phyloP scores from a whole-genome alignment of 768 basidiomycete species.

The Sporobolomyces phaffii region DNA sequence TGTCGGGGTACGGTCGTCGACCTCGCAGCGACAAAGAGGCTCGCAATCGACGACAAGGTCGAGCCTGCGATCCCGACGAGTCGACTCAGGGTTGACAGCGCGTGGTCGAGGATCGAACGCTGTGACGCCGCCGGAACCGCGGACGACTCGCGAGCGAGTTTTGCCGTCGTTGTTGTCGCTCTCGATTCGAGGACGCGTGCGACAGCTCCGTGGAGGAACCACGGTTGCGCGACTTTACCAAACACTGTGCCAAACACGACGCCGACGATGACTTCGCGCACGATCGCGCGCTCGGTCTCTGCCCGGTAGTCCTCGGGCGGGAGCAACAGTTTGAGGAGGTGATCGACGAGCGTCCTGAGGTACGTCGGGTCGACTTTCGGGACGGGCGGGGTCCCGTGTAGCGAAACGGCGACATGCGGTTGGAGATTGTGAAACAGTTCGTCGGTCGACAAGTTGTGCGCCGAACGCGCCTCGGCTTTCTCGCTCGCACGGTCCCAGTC shows the following conservation, averaged over 20 bases:
- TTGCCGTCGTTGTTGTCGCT: slow-evolving; percentile 16
- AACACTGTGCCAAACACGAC: slow-evolving; percentile 57
- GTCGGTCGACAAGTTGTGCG: slow-evolving; percentile 54
- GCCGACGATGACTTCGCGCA: slow-evolving; percentile 76
- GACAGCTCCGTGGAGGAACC: slow-evolving; percentile 74
- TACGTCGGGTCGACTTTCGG: slow-evolving; percentile 59
- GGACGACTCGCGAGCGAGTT: too few relatives aligned
- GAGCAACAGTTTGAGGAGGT: slow-evolving; percentile 65
- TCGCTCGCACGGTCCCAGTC: slow-evolving; percentile 67
- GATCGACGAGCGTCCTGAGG: slow-evolving; percentile 70
- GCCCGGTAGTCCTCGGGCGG: slow-evolving; percentile 72
- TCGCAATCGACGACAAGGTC: slow-evolving; percentile 64
- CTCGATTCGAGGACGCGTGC: slow-evolving; percentile 57
- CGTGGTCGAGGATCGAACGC: not conserved
- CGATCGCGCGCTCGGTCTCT: slow-evolving; percentile 70
- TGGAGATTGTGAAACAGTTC: slow-evolving; percentile 73
- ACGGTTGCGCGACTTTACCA: slow-evolving; percentile 71
- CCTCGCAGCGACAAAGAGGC: slow-evolving; percentile 54
- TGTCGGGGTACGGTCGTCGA: slow-evolving; percentile 60
- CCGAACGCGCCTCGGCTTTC: slow-evolving; percentile 57
- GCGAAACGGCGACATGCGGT: slow-evolving; percentile 64
- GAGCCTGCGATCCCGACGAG: slow-evolving; percentile 49
- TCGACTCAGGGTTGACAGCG: not conserved
- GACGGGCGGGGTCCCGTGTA: slow-evolving; percentile 46
- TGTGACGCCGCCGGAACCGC: not conserved